Base-by-base conservation (phyloP, 768 basidiomycete genomes). In the Chalciporus sphaerocephalus region DNA sequence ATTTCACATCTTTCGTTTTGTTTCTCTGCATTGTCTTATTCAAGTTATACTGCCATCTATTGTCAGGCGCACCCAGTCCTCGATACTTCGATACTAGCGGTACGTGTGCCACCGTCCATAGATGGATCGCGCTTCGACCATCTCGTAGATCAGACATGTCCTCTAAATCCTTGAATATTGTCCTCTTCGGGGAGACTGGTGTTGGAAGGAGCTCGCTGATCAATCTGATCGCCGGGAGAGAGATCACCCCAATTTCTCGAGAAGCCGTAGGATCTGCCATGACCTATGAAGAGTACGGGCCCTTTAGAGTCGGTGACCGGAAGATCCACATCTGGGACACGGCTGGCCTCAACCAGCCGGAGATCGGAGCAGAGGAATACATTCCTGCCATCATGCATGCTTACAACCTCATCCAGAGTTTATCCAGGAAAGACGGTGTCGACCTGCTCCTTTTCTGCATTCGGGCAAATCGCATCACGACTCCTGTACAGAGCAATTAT, bases 161-260 rank as follows among this genome's bases (percentile, higher is more conserved):
- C n/a, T n/a, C n/a, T n/a, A n/a, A n/a, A n/a, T 54, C 55, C 1
- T 42, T 58, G 30, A 74, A 74, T 39, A 54, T 74, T 33, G 59
- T 74, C 37, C 34, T 75, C n/a, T 74, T 74, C 34, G 74, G 73
- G 8, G 71, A 73, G 48, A 65, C 68, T 0, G 69, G 73, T 13
- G 46, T 58, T 0, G 62, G 62, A 25, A 65, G 61, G 51, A 66
- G 59, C 44, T 64, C 61, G 0, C 48, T 65, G n/a, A 54, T 65
- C 50, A 63, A 63, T 43, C 10, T 66, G 41, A 53, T 64, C 16
- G 64, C 62, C 4, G 62, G 61, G 3, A 28, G 10, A 16, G 13
- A 22, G 1, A 36, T 61, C 30, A 61, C 61, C 2, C 35, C 27
- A 15, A 28, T 56, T 40, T 61, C 61, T 17, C 38, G 55, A 16